Percentiles rank a stretch among this genome's conserved stretches.
Evolutionary conservation across 176 grass and related monocot species (phyloP).

Genomic region (Bromus sterilis): DNA sequence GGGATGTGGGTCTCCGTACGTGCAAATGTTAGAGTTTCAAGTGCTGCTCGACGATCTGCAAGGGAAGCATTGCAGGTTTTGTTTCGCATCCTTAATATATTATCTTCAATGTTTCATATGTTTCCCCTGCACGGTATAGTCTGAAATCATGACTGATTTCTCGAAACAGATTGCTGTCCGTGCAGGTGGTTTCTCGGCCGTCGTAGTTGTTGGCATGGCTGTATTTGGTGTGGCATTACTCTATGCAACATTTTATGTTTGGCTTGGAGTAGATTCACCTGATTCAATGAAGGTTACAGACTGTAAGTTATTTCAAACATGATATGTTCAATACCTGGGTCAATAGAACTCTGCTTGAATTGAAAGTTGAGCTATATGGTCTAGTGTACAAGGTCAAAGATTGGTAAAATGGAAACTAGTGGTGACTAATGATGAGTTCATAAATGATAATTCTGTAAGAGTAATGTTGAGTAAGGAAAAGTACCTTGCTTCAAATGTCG

Average conservation of each 20-base stretch:
- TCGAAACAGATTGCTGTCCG: conserved; percentile 90
- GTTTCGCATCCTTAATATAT: conserved; percentile 12
- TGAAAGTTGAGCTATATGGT: not conserved
- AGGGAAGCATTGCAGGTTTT: conserved; percentile 98
- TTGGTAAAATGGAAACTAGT: not conserved
- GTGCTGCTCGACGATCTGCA: conserved; percentile 96
- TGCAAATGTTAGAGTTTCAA: conserved; percentile 99
- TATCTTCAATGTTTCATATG: conserved; percentile 3
- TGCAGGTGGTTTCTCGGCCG: conserved; percentile 95
- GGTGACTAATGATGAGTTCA: not conserved
- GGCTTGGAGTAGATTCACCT: conserved; percentile 82
- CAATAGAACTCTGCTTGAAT: not conserved
- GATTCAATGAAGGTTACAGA: conserved; percentile 98
- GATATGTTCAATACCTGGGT: conserved; percentile 12
- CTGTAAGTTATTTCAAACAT: conserved; percentile 50
- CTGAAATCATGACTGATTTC: conserved; percentile 30
- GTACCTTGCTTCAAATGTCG: not conserved
- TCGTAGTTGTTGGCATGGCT: conserved; percentile 99
- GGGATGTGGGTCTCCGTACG: conserved; percentile 99
- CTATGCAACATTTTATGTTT: conserved; percentile 94
- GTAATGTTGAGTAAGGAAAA: not conserved
- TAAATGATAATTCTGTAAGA: not conserved
- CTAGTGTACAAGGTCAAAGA: not conserved
- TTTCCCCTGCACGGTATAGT: not conserved
- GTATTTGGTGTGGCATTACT: conserved; percentile 95